Evolutionary conservation across 2,329 filamentous ascomycete genomes (phyloP).

Genomic region (Sclerotinia minor): DNA sequence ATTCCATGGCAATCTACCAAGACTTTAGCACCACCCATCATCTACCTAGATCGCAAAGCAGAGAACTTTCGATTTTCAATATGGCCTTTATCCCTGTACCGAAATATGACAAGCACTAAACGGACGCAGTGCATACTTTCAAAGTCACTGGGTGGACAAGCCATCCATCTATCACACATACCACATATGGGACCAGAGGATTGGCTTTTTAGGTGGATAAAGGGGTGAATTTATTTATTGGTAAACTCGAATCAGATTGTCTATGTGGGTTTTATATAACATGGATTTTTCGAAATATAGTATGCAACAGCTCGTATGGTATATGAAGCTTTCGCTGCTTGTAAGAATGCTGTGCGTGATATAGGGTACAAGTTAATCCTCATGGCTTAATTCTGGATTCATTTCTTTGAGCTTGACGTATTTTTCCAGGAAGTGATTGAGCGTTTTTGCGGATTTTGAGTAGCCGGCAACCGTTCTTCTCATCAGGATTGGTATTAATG

Average conservation of each 20-base stretch:
- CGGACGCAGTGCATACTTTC: background rate
- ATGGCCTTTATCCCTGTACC: no score
- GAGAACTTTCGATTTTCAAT: no score
- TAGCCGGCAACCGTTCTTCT: background rate
- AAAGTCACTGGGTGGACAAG: background rate
- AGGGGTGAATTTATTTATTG: background rate
- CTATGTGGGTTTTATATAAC: background rate
- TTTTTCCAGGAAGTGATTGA: background rate
- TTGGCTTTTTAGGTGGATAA: background rate
- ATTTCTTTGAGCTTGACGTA: constrained; percentile 7
- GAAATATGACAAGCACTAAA: no score
- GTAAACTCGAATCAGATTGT: background rate
- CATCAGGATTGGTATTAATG: background rate
- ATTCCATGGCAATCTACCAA: constrained; percentile 14
- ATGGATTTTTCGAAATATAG: constrained; percentile 4
- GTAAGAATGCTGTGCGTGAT: constrained; percentile 1
- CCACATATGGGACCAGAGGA: background rate
- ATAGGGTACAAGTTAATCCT: constrained; percentile 8
- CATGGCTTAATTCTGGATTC: background rate
- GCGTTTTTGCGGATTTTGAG: background rate
- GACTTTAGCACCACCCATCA: constrained; percentile 9
- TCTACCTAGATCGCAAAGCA: background rate
- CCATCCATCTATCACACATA: background rate
- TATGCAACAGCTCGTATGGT: constrained; percentile 7
- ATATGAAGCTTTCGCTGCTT: background rate